phyloP scores from a whole-genome alignment of 169 alveolate species.

The Cryptosporidium tyzzeri region DNA sequence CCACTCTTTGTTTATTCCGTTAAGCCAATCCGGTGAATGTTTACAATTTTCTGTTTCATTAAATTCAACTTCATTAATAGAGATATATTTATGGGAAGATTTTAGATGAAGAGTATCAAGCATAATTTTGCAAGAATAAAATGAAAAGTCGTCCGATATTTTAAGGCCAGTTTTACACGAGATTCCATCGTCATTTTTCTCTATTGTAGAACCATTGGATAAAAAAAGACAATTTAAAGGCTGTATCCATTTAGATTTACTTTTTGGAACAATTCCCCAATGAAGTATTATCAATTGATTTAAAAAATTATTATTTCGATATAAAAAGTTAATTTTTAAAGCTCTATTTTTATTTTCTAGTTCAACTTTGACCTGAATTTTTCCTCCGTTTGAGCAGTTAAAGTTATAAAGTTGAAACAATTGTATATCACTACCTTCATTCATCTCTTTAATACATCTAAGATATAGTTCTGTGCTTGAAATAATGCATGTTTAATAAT shows the following conservation, averaged over 20 bases:
- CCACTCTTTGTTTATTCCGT: slow-evolving; percentile 41
- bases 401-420: not conserved
- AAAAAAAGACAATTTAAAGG: slow-evolving; percentile 56
- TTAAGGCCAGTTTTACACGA: slow-evolving; percentile 19
- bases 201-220: slow-evolving; percentile 42
- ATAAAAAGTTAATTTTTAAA: slow-evolving; percentile 6
- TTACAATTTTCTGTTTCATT: slow-evolving; percentile 50
- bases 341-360: not conserved
- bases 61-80: not conserved
- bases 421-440: not conserved
- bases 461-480: not conserved
- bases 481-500: not conserved
- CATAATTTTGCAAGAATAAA: slow-evolving; percentile 22
- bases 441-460: not conserved
- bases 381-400: slow-evolving; percentile 54
- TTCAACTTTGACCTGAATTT: slow-evolving; percentile 4
- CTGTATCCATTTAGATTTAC: slow-evolving; percentile 40
- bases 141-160: not conserved
- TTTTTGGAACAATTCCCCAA: slow-evolving; percentile 52
- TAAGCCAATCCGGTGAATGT: slow-evolving; percentile 24
- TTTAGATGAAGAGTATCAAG: slow-evolving; percentile 24
- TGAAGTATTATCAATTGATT: slow-evolving; percentile 12
- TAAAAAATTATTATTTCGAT: not conserved
- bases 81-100: not conserved
- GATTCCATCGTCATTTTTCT: slow-evolving; percentile 45